phyloP scores from a whole-genome alignment of 2,329 filamentous ascomycete species.

The Thelonectria discophora region DNA sequence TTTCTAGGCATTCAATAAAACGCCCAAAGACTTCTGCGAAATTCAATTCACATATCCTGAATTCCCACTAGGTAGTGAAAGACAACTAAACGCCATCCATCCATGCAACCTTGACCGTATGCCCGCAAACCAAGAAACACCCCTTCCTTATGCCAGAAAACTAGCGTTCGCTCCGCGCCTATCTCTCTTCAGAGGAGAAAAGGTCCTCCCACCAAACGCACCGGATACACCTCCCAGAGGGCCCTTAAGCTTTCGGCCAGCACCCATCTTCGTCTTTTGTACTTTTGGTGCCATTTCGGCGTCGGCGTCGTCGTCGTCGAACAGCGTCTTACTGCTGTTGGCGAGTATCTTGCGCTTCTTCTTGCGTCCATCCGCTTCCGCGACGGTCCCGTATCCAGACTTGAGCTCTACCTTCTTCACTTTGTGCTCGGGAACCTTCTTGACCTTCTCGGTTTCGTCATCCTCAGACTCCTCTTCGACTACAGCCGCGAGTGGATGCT shows the following conservation, averaged over 20 bases:
- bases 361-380: conserved; percentile 59
- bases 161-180: conserved; percentile 69
- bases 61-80: neutral
- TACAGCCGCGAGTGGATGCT: conserved; percentile 50
- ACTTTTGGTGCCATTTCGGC: conserved; percentile 54
- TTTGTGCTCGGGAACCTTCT: conserved; percentile 30
- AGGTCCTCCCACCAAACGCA: conserved; percentile 62
- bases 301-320: conserved; percentile 74
- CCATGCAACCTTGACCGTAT: conserved; percentile 24
- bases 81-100: conserved; percentile 33
- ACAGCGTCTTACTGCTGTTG: conserved; percentile 69
- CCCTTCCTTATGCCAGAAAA: conserved; percentile 57
- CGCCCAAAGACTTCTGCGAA: too few species aligned
- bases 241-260: conserved; percentile 45
- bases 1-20: neutral
- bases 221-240: conserved; percentile 53
- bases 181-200: conserved; percentile 79
- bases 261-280: conserved; percentile 46
- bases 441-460: conserved; percentile 45
- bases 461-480: conserved; percentile 51
- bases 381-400: conserved; percentile 24
- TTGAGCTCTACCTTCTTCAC: conserved; percentile 22
- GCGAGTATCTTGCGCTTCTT: conserved; percentile 80
- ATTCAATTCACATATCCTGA: neutral
- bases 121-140: neutral